Base-by-base conservation (phyloP, 2,329 filamentous ascomycete species). In the Fusarium tanahbumbuense region DNA sequence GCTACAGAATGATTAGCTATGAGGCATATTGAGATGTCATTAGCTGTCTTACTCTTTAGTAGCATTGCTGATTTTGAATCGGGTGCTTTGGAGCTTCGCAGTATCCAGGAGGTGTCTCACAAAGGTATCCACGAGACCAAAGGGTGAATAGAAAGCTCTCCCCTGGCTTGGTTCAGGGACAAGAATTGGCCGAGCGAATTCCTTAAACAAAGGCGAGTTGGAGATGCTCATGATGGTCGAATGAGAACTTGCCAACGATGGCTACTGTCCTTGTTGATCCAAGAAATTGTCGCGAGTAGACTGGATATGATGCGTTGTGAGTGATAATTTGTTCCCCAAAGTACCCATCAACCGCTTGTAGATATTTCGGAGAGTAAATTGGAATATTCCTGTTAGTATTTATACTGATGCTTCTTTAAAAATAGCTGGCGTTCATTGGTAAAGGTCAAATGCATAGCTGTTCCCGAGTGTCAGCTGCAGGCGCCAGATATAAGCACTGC, bases 41-140 rank as follows among this genome's bases (percentile, higher is more conserved):
- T 55, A n/a, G 12, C 15, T 8, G 12, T 8, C 78, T 56, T 67
- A 81, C 79, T 78, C 64, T 45, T 75, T 64, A 4, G 75, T 76
- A 8, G 76, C 72, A 32, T 76, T 56, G 8, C 72, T 74, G 47
- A 81, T 79, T 37, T 73, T 74, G 50, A 80, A 75, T 5, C 61
- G 64, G 34, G 71, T 73, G 40, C 77, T 69, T 54, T 79, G 75
- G 37, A 80, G 55, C 23, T 63, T 74, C 18, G 73, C 73, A 30
- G 68, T 61, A 32, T 75, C 69, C 15, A 78, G n/a, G 11, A 81
- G 64, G 56, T 73, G 68, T 55, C 76, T 74, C 46, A 78, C 62
- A 18, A 77, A 56, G n/a, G 69, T 64, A 49, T 78, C 72, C 70
- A 79, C 75, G 44, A 71, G 64, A 34, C 48, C 55, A 7, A 56